phyloP scores from a whole-genome alignment of 1,284 basidiomycete species.

The Fomes fomentarius region DNA sequence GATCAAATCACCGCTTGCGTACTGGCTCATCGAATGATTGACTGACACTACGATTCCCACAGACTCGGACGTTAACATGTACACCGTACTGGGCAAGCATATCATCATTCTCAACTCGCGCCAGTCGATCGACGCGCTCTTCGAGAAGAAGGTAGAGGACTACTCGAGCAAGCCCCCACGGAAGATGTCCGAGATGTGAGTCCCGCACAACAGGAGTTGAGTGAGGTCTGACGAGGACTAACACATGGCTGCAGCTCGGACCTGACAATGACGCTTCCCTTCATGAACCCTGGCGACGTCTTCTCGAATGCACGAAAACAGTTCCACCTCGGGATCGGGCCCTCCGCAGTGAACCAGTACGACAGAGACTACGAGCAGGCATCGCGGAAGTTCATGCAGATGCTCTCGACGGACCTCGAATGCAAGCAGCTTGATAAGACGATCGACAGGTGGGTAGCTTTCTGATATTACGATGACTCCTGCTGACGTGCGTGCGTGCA shows the following conservation, averaged over 20 bases:
- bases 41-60: background rate
- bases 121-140: conserved; percentile 30
- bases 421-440: conserved; percentile 9
- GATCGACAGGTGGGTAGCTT: conserved; percentile 15
- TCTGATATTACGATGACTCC: background rate
- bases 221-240: background rate
- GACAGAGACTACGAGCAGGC: conserved; percentile 20
- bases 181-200: conserved; percentile 24
- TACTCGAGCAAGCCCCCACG: conserved; percentile 28
- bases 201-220: background rate
- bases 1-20: too few relatives aligned
- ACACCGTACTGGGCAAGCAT: conserved; percentile 21
- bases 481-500: background rate
- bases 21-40: background rate
- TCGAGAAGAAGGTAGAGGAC: conserved; percentile 28
- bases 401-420: conserved; percentile 12
- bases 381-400: conserved; percentile 14
- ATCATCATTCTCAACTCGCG: conserved; percentile 33
- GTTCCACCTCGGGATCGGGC: conserved; percentile 24
- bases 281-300: conserved; percentile 25
- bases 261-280: conserved; percentile 24
- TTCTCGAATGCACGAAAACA: conserved; percentile 23
- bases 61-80: conserved; percentile 26
- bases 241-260: conserved; percentile 14
- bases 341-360: conserved; percentile 14